Conservation (phyloP, 371 early-diverging fungal species). For the Mortierella sp. region DNA sequence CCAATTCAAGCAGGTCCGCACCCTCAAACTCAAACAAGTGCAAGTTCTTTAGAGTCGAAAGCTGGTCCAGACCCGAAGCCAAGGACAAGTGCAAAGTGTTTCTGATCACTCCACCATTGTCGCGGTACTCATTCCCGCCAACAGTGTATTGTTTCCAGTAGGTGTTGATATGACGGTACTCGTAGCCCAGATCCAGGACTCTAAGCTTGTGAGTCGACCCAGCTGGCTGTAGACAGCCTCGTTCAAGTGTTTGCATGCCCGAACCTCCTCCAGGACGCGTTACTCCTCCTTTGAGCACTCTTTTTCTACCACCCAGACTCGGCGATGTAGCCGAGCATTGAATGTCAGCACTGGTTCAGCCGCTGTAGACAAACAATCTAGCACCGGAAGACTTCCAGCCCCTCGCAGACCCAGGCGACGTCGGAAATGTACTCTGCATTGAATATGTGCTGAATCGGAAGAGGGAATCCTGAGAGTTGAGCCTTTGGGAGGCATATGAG, state of each 20-base stretch:
- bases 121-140: not conserved
- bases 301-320: not conserved
- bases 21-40: not conserved
- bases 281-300: not conserved
- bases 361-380: not conserved
- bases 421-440: not conserved
- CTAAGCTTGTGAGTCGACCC: not conserved
- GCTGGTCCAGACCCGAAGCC: not conserved
- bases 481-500: too few species aligned
- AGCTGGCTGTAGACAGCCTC: not conserved
- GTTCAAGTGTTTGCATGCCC: not conserved
- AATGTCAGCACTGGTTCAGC: not conserved
- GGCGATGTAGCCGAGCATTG: not conserved
- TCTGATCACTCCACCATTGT: not conserved
- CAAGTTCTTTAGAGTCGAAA: not conserved
- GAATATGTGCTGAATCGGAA: not conserved
- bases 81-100: not conserved
- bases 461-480: not conserved
- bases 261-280: not conserved
- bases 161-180: not conserved
- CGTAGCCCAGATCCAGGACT: constrained; percentile 1
- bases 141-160: not conserved
- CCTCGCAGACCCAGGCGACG: not conserved
- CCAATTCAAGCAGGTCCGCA: not conserved
- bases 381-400: not conserved